Evolutionary conservation across 164 flowering plant species (phyloP).

Genomic region (Protea cynaroides): DNA sequence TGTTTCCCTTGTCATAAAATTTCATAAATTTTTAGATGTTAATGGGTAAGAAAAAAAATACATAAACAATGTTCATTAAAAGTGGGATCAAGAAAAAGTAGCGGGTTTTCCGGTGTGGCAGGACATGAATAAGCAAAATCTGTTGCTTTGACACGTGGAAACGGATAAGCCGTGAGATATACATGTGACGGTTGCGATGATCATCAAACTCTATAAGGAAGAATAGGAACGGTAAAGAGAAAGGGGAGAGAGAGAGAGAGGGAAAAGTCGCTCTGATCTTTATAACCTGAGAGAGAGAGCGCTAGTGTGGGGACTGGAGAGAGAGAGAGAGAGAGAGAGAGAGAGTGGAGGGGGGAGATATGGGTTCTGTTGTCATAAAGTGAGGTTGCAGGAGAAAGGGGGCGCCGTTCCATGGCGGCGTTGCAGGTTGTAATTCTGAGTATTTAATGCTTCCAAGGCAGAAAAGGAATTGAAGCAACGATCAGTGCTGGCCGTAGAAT

Average conservation of each 20-base stretch:
- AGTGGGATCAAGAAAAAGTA: conserved; percentile 22
- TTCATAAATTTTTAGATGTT: too few species aligned
- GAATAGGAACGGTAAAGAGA: too few species aligned
- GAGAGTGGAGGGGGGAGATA: conserved; percentile 6
- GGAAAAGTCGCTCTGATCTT: conserved; percentile 4
- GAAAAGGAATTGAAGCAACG: conserved; percentile 10
- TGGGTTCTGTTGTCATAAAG: conserved; percentile 23
- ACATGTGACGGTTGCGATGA: conserved; percentile 4
- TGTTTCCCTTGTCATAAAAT: too few species aligned
- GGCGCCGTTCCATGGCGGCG: conserved; percentile 68
- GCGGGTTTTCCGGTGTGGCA: conserved; percentile 43
- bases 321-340: conserved; percentile 10
- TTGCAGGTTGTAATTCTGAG: conserved; percentile 66
- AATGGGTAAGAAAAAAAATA: not conserved
- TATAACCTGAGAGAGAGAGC: conserved; percentile 3
- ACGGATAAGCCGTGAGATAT: conserved; percentile 6
- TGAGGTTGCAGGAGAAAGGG: conserved; percentile 25
- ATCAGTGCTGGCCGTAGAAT: not conserved
- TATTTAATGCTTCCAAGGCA: conserved; percentile 34
- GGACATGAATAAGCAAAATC: conserved; percentile 26
- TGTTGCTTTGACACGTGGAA: conserved; percentile 22
- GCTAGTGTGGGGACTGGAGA: conserved; percentile 2
- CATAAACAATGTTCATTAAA: not conserved
- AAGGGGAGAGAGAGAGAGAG: conserved; percentile 1
- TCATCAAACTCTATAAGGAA: not conserved